A percentile compares a stretch with the other conserved stretches of the same genome.
Conservation (phyloP, 306 rosid genomes). For the Vigna hirtella region DNA sequence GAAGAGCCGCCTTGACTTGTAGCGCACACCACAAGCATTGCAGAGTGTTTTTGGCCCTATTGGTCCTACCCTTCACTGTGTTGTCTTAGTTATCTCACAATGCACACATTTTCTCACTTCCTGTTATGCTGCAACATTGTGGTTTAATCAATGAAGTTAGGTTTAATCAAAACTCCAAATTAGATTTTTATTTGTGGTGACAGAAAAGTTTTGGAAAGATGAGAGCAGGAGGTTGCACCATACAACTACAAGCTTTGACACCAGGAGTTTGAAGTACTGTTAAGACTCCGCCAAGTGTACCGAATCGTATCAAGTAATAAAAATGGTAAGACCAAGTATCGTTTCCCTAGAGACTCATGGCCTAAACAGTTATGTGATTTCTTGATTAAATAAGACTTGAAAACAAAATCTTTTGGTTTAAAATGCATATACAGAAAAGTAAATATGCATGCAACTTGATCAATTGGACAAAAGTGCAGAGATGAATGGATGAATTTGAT, state of each 20-base stretch:
- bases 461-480: too few species aligned
- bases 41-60: slow-evolving; percentile 17
- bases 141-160: slow-evolving; percentile 3
- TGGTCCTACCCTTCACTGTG: slow-evolving; percentile 77
- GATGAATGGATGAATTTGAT: too few species aligned
- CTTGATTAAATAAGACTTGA: too few species aligned
- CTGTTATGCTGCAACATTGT: slow-evolving; percentile 17
- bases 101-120: slow-evolving; percentile 58
- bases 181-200: background rate
- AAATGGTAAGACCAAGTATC: too few species aligned
- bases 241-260: slow-evolving; percentile 64
- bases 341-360: too few species aligned
- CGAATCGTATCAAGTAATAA: too few species aligned
- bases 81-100: slow-evolving; percentile 68
- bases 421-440: too few species aligned
- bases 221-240: slow-evolving; percentile 68
- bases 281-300: slow-evolving; percentile 60
- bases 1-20: slow-evolving; percentile 68
- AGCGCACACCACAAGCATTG: slow-evolving; percentile 74
- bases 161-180: background rate
- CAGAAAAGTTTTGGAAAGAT: slow-evolving; percentile 36
- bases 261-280: slow-evolving; percentile 34
- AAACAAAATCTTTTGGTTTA: too few species aligned
- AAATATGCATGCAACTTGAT: too few species aligned
- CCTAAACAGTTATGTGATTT: too few species aligned